Evolutionary conservation across 768 basidiomycete genomes (phyloP), one percentile per base, ranked within the genome.

Genomic region (Gyrodon lividus): DNA sequence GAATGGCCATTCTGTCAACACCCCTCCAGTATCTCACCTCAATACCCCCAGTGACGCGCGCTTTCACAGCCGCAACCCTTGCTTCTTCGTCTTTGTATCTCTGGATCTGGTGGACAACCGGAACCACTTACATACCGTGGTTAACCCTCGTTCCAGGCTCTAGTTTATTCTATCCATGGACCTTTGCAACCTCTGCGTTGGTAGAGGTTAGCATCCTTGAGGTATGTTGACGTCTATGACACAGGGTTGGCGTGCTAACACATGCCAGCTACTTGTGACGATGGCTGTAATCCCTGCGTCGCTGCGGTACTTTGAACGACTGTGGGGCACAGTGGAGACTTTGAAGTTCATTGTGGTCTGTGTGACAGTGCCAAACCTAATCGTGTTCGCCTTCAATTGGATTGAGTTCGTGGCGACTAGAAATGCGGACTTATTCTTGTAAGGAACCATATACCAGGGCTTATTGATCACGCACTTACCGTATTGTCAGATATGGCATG

Each of bases 311-410:
- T 75, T 99, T 46, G 97, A 99, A 68, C 80, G 95, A 24, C 74
- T 99, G 49, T 99, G 97, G 97, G 96, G 97, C 35, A 78, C 86
- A 39, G 61, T 86, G 17, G 94, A 98, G 68, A 86, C 84, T 2
- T 60, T 87, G 57, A 92, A 94, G 69, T 97, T 99, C 70, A 87
- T 91, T 50, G 74, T 81, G 19, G 84, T 88, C 39, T 86, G 84
- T 42, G 77, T 94, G 51, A 83, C 84, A 23, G 79, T 81, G 12
- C 88, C 90, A 17, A 99, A 99, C 67, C 71, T 94, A 60, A 95
- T 98, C 63, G 87, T 91, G 0, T 83, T 94, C 58, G 86, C 79
- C 9, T 80, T 97, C 59, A 93, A 87, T 67, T 92, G 93, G 88
- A 79, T 98, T 45, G 89, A 96, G 67, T 91, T 79, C 60, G 67